Conservation (phyloP, 805 yeast genomes). For the Starmerella potacharoeniae region DNA sequence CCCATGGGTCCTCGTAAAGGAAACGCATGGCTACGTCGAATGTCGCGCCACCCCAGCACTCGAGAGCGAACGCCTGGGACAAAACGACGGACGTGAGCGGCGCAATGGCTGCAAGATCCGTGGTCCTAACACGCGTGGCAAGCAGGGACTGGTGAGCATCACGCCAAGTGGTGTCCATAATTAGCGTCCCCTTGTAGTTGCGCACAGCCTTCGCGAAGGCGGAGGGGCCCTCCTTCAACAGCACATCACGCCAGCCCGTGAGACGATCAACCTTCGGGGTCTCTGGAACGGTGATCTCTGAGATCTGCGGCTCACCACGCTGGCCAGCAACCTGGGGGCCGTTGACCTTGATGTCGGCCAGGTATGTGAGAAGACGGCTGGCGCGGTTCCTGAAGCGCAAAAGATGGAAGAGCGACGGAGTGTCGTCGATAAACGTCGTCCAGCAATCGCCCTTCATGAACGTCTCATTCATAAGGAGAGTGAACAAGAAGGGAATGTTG, state of each 20-base stretch:
- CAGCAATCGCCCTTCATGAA: constrained; percentile 82
- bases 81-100: constrained; percentile 86
- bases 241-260: constrained; percentile 85
- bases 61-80: constrained; percentile 84
- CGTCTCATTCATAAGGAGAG: constrained; percentile 79
- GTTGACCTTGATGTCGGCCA: constrained; percentile 89
- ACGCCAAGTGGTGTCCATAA: constrained; percentile 99
- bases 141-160: constrained; percentile 97
- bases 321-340: constrained; percentile 96
- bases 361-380: constrained; percentile 76
- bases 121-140: constrained; percentile 95
- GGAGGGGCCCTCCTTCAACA: constrained; percentile 77
- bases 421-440: constrained; percentile 98
- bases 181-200: constrained; percentile 67
- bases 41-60: constrained; percentile 99
- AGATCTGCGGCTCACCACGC: constrained; percentile 79
- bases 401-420: constrained; percentile 92
- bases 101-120: constrained; percentile 84
- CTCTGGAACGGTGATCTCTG: constrained; percentile 64
- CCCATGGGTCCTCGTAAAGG: constrained; percentile 99
- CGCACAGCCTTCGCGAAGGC: constrained; percentile 84
- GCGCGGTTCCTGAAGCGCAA: constrained; percentile 94
- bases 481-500: constrained; percentile 89
- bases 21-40: constrained; percentile 98
- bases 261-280: constrained; percentile 38